These are phyloP conservation scores for Ceratocystis harringtonii DNA, from an alignment of 2,329 filamentous ascomycete species.

Conservation along the genomic window DNA sequence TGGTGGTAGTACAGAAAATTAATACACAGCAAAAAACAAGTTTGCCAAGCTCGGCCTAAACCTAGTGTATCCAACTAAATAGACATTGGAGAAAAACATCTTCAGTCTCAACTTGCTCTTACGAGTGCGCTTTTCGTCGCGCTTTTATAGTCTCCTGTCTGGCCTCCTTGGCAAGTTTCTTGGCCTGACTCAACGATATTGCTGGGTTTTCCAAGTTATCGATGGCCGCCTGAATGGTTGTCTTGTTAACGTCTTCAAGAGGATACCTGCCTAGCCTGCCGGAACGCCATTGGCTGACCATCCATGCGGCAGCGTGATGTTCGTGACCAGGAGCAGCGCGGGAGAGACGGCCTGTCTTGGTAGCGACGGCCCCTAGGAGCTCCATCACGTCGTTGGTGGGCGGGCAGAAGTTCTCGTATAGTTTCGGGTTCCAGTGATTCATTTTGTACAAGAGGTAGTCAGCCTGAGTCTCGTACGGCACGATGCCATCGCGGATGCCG, in stretches of 20 bases:
- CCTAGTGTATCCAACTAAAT: no score
- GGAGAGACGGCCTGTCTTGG: conserved; percentile 57
- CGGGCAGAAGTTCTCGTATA: conserved; percentile 46
- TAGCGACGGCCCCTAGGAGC: conserved; percentile 56
- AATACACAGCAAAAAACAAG: neutral
- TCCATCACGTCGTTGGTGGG: conserved; percentile 76
- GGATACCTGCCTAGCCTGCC: conserved; percentile 64
- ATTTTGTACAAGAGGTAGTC: conserved; percentile 83
- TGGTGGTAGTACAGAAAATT: neutral
- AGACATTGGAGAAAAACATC: neutral
- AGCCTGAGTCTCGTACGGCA: conserved; percentile 61
- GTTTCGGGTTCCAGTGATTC: conserved; percentile 47
- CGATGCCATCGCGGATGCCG: conserved; percentile 76
- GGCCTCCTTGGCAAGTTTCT: conserved; percentile 48
- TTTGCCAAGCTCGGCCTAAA: neutral
- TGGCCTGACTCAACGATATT: conserved; percentile 53
- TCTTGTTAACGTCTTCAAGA: conserved; percentile 58
- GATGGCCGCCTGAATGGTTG: conserved; percentile 37
- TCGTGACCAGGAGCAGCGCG: conserved; percentile 57
- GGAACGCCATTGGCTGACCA: conserved; percentile 67
- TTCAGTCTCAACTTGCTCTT: neutral
- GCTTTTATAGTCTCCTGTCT: conserved; percentile 27
- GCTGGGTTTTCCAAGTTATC: conserved; percentile 32
- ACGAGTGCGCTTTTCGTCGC: conserved; percentile 13
- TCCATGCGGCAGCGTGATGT: conserved; percentile 60